phyloP scores from a whole-genome alignment of 2,329 filamentous ascomycete species.

The Arthrobotrys iridis region DNA sequence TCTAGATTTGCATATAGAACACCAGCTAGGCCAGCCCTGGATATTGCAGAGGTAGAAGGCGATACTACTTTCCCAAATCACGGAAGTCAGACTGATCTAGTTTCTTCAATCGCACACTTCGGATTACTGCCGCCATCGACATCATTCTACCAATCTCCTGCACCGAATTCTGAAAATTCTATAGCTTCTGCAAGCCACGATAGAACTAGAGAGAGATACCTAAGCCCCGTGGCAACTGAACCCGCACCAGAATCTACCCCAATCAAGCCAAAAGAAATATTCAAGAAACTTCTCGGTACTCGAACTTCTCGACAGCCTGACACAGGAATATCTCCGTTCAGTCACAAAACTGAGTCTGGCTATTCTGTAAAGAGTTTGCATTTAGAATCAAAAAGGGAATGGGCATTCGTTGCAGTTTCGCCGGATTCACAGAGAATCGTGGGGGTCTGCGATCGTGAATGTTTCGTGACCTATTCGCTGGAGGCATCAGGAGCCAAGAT shows the following conservation, averaged over 20 bases:
- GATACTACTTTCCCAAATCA: constrained; percentile 25
- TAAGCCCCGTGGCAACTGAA: not conserved
- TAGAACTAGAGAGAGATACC: not conserved
- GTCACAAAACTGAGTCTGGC: constrained; percentile 10
- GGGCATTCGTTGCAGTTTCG: constrained; percentile 48
- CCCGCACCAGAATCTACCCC: not conserved
- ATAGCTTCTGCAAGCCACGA: not conserved
- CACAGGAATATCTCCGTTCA: constrained; percentile 19
- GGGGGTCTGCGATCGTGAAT: constrained; percentile 45
- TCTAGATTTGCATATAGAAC: not conserved
- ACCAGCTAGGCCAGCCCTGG: not conserved
- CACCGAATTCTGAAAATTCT: not conserved
- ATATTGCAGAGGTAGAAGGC: constrained; percentile 44
- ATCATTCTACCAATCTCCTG: not conserved
- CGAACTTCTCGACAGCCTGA: constrained; percentile 19
- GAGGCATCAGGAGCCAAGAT: constrained; percentile 15
- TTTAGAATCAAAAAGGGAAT: constrained; percentile 39
- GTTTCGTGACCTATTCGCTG: constrained; percentile 38
- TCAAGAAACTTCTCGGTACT: constrained; percentile 31
- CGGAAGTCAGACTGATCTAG: not conserved
- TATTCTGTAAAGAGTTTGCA: constrained; percentile 23
- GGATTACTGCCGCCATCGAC: not conserved
- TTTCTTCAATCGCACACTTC: not conserved
- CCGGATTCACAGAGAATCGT: constrained; percentile 42
- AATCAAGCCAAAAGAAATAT: constrained; percentile 41